phyloP scores from a whole-genome alignment of 495 filamentous ascomycete genomes.

The Neurospora sp. region DNA sequence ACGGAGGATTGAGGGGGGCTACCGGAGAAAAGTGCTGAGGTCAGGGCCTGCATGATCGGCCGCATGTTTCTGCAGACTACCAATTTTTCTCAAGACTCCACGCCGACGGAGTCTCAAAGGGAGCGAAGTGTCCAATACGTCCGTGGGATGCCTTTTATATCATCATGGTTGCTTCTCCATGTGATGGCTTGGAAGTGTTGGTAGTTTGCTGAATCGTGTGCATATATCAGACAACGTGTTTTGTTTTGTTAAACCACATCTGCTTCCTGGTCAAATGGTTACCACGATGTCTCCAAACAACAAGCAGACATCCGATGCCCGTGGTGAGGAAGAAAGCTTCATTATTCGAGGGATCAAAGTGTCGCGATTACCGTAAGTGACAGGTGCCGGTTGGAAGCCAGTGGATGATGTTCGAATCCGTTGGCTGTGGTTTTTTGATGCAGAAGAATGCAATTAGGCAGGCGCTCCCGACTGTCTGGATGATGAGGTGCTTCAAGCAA shows the following conservation, averaged over 20 bases:
- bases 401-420: neutral
- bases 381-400: neutral
- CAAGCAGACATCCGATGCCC: neutral
- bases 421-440: neutral
- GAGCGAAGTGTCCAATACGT: neutral
- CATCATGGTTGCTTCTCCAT: neutral
- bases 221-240: neutral
- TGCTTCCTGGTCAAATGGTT: neutral
- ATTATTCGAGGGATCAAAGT: neutral
- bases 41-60: neutral
- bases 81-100: neutral
- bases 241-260: neutral
- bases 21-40: neutral
- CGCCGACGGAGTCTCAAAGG: neutral
- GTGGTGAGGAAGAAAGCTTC: neutral
- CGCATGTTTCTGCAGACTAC: neutral
- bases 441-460: neutral
- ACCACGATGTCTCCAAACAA: neutral
- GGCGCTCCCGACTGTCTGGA: neutral
- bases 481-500: neutral
- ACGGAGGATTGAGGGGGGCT: no score
- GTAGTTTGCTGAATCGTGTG: neutral
- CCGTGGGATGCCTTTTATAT: neutral
- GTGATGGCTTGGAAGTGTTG: neutral
- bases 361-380: neutral